Conservation (phyloP, 768 basidiomycete species). For the Termitomyces sp. region DNA sequence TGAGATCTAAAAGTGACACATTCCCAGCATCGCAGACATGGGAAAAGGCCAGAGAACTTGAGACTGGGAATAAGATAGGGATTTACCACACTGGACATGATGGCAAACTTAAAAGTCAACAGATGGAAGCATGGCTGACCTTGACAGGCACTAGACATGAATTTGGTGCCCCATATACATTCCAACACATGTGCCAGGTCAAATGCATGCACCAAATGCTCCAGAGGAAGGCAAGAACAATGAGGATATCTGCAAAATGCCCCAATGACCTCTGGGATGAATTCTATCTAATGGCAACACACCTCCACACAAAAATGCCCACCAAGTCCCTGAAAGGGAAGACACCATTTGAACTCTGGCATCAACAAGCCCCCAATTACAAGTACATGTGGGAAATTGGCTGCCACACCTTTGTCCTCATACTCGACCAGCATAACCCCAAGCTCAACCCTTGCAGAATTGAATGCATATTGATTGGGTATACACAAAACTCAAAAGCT, state of each 20-base stretch:
- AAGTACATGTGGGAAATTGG: not conserved
- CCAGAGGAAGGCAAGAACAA: constrained; percentile 16
- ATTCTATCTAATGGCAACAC: not conserved
- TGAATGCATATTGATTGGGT: too few relatives aligned
- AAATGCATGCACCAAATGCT: constrained; percentile 20
- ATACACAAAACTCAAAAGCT: too few relatives aligned
- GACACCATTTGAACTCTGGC: not conserved
- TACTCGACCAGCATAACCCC: too few relatives aligned
- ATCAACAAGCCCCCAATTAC: not conserved
- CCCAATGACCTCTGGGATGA: constrained; percentile 24
- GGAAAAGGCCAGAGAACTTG: constrained; percentile 9
- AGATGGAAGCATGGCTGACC: constrained; percentile 12
- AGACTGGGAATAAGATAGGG: constrained; percentile 13
- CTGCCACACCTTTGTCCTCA: too few relatives aligned
- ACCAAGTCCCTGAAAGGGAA: not conserved
- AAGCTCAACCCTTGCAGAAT: too few relatives aligned
- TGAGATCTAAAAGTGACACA: constrained; percentile 22
- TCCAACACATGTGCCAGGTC: constrained; percentile 27
- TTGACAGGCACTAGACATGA: constrained; percentile 8
- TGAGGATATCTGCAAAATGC: constrained; percentile 16
- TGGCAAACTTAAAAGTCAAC: not conserved
- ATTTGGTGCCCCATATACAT: constrained; percentile 3
- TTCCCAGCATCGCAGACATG: too few relatives aligned
- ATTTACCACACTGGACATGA: constrained; percentile 8
- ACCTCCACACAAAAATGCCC: not conserved